Percentiles rank a stretch among this genome's conserved stretches.
phyloP scores from a whole-genome alignment of 1,139 yeast genomes.

The Yamadazyma aaseri region DNA sequence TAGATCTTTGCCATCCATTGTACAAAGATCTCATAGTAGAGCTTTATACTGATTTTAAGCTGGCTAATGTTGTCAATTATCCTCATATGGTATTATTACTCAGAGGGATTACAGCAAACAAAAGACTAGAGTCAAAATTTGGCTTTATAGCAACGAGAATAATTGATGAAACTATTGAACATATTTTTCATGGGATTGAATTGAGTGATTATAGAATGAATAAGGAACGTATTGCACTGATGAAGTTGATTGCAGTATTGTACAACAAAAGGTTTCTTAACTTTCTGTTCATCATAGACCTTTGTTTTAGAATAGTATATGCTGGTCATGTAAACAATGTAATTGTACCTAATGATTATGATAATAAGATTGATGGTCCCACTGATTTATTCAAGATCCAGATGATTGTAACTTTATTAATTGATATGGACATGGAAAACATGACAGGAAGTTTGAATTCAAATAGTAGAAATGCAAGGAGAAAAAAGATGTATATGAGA shows the following conservation, averaged over 20 bases:
- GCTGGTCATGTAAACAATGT: conserved; percentile 67
- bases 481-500: conserved; percentile 11
- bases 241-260: conserved; percentile 60
- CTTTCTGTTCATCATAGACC: conserved; percentile 47
- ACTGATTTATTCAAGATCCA: conserved; percentile 73
- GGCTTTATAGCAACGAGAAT: conserved; percentile 41
- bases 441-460: no score
- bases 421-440: conserved; percentile 5
- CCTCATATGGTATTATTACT: conserved; percentile 53
- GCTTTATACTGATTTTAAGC: conserved; percentile 61
- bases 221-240: conserved; percentile 61
- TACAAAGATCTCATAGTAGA: conserved; percentile 43
- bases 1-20: conserved; percentile 48
- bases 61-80: conserved; percentile 57
- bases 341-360: conserved; percentile 48
- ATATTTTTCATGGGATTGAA: conserved; percentile 65
- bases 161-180: conserved; percentile 68
- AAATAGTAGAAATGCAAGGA: neutral
- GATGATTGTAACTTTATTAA: conserved; percentile 30
- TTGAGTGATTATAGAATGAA: conserved; percentile 58
- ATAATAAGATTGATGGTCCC: conserved; percentile 54
- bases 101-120: conserved; percentile 32
- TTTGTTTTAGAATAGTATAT: conserved; percentile 60
- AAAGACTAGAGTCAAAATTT: conserved; percentile 26
- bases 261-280: conserved; percentile 49